Evolutionary conservation across 495 filamentous ascomycete species (phyloP).

Genomic region (Penicilliopsis zonata): DNA sequence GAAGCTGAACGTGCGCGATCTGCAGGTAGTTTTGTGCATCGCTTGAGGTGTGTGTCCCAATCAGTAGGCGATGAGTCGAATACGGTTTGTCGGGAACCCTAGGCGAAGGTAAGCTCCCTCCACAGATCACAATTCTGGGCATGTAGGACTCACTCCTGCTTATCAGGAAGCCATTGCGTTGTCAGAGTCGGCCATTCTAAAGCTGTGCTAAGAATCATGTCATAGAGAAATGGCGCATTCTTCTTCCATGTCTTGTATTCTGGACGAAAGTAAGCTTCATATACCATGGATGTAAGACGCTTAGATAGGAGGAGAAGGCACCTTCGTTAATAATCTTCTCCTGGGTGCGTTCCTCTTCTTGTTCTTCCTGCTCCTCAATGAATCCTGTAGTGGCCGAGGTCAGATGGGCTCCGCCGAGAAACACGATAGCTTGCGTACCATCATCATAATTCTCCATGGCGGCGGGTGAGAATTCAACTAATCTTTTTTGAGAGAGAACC

Average conservation of each 20-base stretch:
- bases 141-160: conserved; percentile 52
- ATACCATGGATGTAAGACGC: too few relatives aligned
- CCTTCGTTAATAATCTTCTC: conserved; percentile 92
- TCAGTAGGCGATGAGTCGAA: conserved; percentile 77
- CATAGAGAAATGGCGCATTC: conserved; percentile 96
- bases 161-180: conserved; percentile 96
- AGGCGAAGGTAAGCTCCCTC: conserved; percentile 6
- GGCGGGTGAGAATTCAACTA: not conserved
- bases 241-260: conserved; percentile 99
- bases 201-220: conserved; percentile 86
- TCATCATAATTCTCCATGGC: conserved; percentile 32
- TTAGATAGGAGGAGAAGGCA: too few relatives aligned
- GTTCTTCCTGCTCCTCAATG: conserved; percentile 39
- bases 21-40: conserved; percentile 87
- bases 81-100: conserved; percentile 73
- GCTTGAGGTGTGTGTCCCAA: conserved; percentile 90
- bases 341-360: conserved; percentile 61
- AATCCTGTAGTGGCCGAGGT: conserved; percentile 11
- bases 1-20: conserved; percentile 84
- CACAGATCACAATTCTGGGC: not conserved
- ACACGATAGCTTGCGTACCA: conserved; percentile 1
- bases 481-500: not conserved
- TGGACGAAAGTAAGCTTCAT: too few relatives aligned
- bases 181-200: conserved; percentile 97
- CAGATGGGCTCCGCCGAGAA: conserved; percentile 6